phyloP scores from a whole-genome alignment of 2,329 filamentous ascomycete genomes.

The Colletotrichum lupini region DNA sequence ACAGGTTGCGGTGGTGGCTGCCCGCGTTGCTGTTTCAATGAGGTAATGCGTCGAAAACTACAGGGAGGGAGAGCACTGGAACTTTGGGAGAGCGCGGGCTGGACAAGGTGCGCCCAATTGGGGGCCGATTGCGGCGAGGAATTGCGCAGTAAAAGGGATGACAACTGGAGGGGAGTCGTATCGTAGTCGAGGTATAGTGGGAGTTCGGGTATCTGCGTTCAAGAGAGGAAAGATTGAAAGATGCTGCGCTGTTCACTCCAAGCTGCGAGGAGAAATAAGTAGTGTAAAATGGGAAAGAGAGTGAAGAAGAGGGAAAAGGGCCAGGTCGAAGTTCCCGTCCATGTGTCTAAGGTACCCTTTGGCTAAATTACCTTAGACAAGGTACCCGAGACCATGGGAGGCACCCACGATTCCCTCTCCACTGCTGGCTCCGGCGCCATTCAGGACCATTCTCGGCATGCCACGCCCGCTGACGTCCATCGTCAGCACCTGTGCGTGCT shows the following conservation, averaged over 20 bases:
- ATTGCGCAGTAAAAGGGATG: not conserved
- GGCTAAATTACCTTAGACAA: slow-evolving; percentile 23
- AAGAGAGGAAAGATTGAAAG: not conserved
- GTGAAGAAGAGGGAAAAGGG: not conserved
- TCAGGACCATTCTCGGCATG: not conserved
- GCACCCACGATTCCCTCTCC: not conserved
- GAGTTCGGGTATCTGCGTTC: not conserved
- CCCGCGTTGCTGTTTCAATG: slow-evolving; percentile 23
- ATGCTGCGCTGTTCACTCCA: not conserved
- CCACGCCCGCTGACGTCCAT: not conserved
- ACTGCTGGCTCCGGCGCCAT: slow-evolving; percentile 6
- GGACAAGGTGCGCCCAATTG: slow-evolving; percentile 15
- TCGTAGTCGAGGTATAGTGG: not conserved
- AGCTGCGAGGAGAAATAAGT: not conserved
- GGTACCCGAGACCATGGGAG: slow-evolving; percentile 26
- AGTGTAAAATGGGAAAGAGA: not conserved
- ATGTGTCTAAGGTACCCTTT: not conserved
- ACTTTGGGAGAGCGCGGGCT: not conserved
- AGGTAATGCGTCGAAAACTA: slow-evolving; percentile 18
- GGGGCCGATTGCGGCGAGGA: not conserved
- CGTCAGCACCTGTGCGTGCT: not conserved
- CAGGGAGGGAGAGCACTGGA: not conserved
- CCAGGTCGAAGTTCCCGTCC: not conserved
- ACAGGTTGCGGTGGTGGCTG: slow-evolving; percentile 23
- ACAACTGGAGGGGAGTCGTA: not conserved